Base-by-base conservation (phyloP, 2,329 filamentous ascomycete genomes). In the Polychaeton citri region DNA sequence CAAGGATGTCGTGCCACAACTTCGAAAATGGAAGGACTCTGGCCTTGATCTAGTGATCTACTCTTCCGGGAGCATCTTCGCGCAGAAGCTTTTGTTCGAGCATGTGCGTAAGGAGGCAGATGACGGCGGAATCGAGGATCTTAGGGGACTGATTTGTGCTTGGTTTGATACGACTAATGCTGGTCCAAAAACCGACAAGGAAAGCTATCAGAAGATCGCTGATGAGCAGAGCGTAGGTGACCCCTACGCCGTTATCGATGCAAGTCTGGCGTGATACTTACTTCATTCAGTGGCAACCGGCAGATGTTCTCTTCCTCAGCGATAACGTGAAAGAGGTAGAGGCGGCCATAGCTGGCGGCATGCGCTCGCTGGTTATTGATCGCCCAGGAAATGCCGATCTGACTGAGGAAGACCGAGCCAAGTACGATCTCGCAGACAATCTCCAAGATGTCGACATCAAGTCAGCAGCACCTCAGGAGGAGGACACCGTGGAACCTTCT, bases 121-220 rank as follows among this genome's bases (percentile, higher is more conserved):
- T 52, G 77, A 74, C 30, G 57, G 58, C 12, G 63, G 72, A 43
- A 66, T 71, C 6, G 60, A 68, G 40, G 74, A 84, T 53, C 55
- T 82, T 48, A 71, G 66, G 3, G 60, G 61, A 2, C 55, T 73
- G 38, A 69, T 85, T 39, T 65, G 64, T 31, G 77, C 69, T 46
- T 84, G 76, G 68, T 88, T 84, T 53, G 83, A 90, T 56, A 88
- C 82, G 3, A 72, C 81, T 39, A 88, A 83, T 55, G 82, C 83
- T 20, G 83, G 83, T 2, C 68, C 72, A 38, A 90, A 90, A 64
- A 72, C 69, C 32, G 73, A 84, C 47, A 54, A 60, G 26, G 57
- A 55, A 16, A 87, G 81, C 55, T 90, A 88, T 59, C 57, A 61
- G 46, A 73, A 65, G 48, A 86, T 87, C 46, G 65, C 71, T 33